phyloP scores from a whole-genome alignment of 768 basidiomycete genomes.

The Tubosaeta sp. region DNA sequence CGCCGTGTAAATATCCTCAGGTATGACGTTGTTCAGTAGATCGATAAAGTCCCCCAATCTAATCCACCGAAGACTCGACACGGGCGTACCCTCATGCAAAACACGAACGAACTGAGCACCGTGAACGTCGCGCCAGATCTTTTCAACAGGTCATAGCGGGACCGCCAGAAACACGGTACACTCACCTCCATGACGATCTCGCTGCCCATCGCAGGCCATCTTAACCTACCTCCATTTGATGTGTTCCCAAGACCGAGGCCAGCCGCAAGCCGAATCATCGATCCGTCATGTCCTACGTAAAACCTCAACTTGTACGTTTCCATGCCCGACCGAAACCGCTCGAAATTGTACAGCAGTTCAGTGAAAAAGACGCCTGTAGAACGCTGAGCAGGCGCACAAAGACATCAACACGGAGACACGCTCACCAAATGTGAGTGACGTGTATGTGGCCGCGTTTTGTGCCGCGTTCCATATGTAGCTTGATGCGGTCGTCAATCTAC shows the following conservation, averaged over 20 bases:
- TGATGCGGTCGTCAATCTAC: neutral
- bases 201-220: constrained; percentile 47
- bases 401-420: neutral
- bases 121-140: constrained; percentile 37
- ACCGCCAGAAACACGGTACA: neutral
- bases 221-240: constrained; percentile 24
- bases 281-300: constrained; percentile 47
- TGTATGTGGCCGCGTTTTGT: constrained; percentile 40
- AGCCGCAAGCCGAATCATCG: constrained; percentile 39
- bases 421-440: constrained; percentile 42
- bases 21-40: constrained; percentile 32
- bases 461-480: constrained; percentile 51
- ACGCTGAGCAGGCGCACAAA: neutral
- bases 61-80: constrained; percentile 35
- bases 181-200: constrained; percentile 45
- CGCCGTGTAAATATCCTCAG: constrained; percentile 26
- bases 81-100: constrained; percentile 41
- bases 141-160: neutral
- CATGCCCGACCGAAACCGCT: constrained; percentile 28
- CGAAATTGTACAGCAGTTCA: constrained; percentile 40
- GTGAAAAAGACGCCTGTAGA: constrained; percentile 42
- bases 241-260: constrained; percentile 38
- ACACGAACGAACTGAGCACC: constrained; percentile 37
- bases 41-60: constrained; percentile 32
- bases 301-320: constrained; percentile 37